Base-by-base conservation (phyloP, 2,329 filamentous ascomycete species). In the Epichloe baconii region DNA sequence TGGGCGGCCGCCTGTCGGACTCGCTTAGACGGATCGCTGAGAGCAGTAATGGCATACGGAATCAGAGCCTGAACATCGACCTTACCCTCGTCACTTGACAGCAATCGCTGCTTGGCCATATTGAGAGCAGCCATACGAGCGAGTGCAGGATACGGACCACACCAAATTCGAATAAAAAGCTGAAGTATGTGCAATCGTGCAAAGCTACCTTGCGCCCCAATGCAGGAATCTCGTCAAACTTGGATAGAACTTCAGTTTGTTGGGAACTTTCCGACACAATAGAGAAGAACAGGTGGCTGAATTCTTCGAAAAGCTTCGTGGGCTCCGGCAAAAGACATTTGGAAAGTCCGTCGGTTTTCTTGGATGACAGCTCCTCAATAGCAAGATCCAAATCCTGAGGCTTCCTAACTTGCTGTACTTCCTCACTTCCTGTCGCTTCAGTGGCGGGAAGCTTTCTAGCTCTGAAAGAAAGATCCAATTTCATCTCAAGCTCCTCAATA, bases 121-220 rank as follows among this genome's bases (percentile, higher is more conserved):
- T 82, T 79, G 47, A 95, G 67, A 11, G 89, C 87, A 8, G 82
- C 77, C 50, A 78, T 75, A 55, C 86, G 80, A 3, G 82, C 83
- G 44, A 86, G 69, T 2, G 80, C 79, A 6, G 87, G 83, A 61
- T 83, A 83, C 1, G 80, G 74, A 0, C 85, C 82, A 52, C 79
- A 86, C 80, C 86, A 89, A 15, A 88, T 78, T 50, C 83, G 78
- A 52, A 84, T 74, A 91, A 83, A 64, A 95, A 91, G 15, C 81
- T 84, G 52, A 89, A 71, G 59, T 85, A 89, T 21, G 86, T 79
- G 40, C 81, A 77, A 37, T 80, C 75, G 46, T 78, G 75, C 36
- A 78, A 67, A 1, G 80, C 82, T 5, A 70, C 64, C 26, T 74
- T 66, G 36, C 73, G 75, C 48, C 74, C 70, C 11, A 88, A 67